Evolutionary conservation across 495 filamentous ascomycete genomes (phyloP), one percentile per base, ranked within the genome.

Genomic region (Penicillium argentinense): DNA sequence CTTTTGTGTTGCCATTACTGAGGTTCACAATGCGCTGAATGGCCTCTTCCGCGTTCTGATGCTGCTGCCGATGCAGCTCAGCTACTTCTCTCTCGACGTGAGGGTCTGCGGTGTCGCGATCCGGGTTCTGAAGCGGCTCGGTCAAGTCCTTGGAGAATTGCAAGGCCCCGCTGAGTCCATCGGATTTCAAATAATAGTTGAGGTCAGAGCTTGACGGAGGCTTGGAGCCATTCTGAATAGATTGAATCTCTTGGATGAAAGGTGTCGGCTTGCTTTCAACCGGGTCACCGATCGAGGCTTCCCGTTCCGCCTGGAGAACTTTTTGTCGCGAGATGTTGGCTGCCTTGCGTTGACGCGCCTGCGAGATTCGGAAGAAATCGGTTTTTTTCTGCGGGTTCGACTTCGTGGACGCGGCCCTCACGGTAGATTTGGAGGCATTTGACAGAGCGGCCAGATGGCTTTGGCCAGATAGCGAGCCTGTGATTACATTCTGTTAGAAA

Each of bases 161-260:
- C 38, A 97, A 63, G 4, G 86, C 80, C 4, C 68, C 42, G 16
- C 79, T 57, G 17, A 97, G 66, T 62, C 91, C 88, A 4, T 71
- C 53, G 16, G 80, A 72, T 23, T 67, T 77, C 24, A 97, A 63
- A 55, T 83, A 87, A 70, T 89, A 80, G 74, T 96, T 95, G 30
- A 89, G 72, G 44, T 84, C 59, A 11, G 44, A 9, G 24, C 39
- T 49, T 38, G 61, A 50, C 23, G 54, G 53, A 23, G 56, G 43
- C 27, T 67, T 59, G 5, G 64, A 46, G 1, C 66, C 72, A 17
- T 47, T 45, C 25, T 60, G 56, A 3, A 54, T 53, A 1, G 78
- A 77, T 60, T 89, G 84, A 63, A 98, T 83, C 32, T 87, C 86
- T 69, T 87, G 77, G 60, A 96, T 68, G 66, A 96, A 98, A 26